Evolutionary conservation across 1,284 basidiomycete genomes (phyloP).

Genomic region (Coniferiporia sulphurascens): DNA sequence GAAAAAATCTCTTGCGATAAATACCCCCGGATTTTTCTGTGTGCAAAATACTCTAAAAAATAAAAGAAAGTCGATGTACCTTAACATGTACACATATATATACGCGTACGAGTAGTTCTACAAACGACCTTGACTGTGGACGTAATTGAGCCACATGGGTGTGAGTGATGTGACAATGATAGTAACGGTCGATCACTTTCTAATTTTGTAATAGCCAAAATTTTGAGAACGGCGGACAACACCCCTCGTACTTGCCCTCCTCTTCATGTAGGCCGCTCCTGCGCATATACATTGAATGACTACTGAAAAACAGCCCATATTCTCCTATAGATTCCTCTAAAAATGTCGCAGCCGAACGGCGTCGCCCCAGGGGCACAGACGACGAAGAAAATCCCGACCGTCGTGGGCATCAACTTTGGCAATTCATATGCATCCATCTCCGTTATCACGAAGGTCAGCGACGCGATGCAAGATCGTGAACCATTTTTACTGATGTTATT

Average conservation of each 20-base stretch:
- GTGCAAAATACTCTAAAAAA: no score
- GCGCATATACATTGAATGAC: neutral
- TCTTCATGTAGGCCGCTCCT: neutral
- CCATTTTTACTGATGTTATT: neutral
- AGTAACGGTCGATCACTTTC: no score
- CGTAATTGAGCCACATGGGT: no score
- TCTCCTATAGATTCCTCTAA: neutral
- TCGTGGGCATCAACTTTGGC: conserved; percentile 96
- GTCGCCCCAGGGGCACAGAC: conserved; percentile 28
- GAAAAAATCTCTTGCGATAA: no score
- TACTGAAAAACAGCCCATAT: neutral
- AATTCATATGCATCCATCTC: conserved; percentile 95
- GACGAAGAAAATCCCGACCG: conserved; percentile 37
- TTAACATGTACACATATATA: no score
- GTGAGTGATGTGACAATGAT: no score
- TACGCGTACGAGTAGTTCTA: no score
- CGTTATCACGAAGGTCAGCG: conserved; percentile 84
- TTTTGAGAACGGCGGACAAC: neutral
- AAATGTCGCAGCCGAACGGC: conserved; percentile 34
- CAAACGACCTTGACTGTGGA: no score
- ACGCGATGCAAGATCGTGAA: neutral
- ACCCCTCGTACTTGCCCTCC: neutral
- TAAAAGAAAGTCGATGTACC: no score
- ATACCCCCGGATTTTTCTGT: no score
- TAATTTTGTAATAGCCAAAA: neutral